A percentile compares a stretch with the other conserved stretches of the same genome.
Evolutionary conservation across 345 rosid species (phyloP).

Genomic region (Noccaea caerulescens): DNA sequence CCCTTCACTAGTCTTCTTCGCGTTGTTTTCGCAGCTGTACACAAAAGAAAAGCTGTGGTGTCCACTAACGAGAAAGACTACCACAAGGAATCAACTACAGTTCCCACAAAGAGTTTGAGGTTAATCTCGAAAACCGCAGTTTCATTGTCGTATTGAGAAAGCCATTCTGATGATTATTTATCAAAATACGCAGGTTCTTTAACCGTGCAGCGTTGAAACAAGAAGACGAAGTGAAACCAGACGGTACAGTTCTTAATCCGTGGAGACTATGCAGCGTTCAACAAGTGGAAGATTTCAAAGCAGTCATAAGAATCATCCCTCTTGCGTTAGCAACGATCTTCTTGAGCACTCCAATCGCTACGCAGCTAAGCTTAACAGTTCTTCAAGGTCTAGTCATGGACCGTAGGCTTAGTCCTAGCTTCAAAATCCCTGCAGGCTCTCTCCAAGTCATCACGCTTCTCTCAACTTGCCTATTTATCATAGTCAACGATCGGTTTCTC

Average conservation of each 20-base stretch:
- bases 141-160: background rate
- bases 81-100: conserved; percentile 31
- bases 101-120: conserved; percentile 48
- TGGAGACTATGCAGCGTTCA: conserved; percentile 61
- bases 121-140: conserved; percentile 5
- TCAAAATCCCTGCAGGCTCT: conserved; percentile 64
- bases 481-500: conserved; percentile 49
- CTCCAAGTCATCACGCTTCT: conserved; percentile 47
- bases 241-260: conserved; percentile 45
- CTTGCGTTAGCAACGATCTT: conserved; percentile 50
- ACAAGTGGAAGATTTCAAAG: conserved; percentile 71
- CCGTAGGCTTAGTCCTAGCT: conserved; percentile 50
- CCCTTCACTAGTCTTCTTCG: conserved; percentile 52
- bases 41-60: conserved; percentile 46
- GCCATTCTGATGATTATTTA: background rate
- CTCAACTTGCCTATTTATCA: conserved; percentile 46
- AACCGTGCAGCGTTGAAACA: conserved; percentile 49
- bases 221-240: conserved; percentile 46
- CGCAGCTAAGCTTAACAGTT: conserved; percentile 47
- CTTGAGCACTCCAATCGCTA: conserved; percentile 49
- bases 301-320: conserved; percentile 54
- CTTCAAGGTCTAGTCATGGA: conserved; percentile 69
- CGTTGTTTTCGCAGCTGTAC: conserved; percentile 48
- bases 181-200: conserved; percentile 28
- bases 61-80: conserved; percentile 48